A percentile compares a stretch with the other conserved stretches of the same genome.
phyloP scores from a whole-genome alignment of 2,329 filamentous ascomycete genomes.

The Aspergillus transmontanensis region DNA sequence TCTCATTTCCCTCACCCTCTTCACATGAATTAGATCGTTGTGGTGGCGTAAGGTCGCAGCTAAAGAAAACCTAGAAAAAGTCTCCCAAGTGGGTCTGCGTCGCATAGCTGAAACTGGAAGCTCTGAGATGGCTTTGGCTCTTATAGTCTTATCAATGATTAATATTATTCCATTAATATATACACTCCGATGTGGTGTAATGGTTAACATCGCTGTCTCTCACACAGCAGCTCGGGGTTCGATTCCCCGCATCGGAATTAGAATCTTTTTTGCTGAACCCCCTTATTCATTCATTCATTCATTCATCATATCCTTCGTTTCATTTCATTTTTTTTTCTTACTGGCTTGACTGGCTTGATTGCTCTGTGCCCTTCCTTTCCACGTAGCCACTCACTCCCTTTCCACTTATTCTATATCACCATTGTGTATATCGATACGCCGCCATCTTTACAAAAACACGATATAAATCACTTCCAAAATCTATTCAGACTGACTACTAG shows the following conservation, averaged over 20 bases:
- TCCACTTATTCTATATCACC: not conserved
- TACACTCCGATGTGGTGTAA: not conserved
- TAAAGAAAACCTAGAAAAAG: not conserved
- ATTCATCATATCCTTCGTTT: not conserved
- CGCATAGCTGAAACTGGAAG: slow-evolving; percentile 12
- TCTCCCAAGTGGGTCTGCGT: slow-evolving; percentile 7
- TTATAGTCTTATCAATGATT: too few species aligned
- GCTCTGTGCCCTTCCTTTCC: too few species aligned
- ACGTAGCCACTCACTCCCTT: too few species aligned
- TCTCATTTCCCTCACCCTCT: not conserved
- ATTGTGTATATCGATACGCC: not conserved
- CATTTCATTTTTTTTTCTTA: not conserved
- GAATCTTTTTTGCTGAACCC: too few species aligned
- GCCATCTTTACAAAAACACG: not conserved
- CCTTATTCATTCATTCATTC: not conserved
- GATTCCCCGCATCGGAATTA: slow-evolving; percentile 1
- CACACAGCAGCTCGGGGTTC: slow-evolving; percentile 3
- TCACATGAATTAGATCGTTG: not conserved
- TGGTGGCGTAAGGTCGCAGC: not conserved
- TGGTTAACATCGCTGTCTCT: slow-evolving; percentile 3
- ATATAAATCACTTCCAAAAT: not conserved
- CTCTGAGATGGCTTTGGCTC: not conserved
- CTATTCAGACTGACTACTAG: not conserved
- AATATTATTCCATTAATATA: not conserved
- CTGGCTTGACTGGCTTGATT: not conserved